These are phyloP conservation scores for Saccharomycopsis sp. DNA, from an alignment of 805 yeast species.

Conservation along the genomic window DNA sequence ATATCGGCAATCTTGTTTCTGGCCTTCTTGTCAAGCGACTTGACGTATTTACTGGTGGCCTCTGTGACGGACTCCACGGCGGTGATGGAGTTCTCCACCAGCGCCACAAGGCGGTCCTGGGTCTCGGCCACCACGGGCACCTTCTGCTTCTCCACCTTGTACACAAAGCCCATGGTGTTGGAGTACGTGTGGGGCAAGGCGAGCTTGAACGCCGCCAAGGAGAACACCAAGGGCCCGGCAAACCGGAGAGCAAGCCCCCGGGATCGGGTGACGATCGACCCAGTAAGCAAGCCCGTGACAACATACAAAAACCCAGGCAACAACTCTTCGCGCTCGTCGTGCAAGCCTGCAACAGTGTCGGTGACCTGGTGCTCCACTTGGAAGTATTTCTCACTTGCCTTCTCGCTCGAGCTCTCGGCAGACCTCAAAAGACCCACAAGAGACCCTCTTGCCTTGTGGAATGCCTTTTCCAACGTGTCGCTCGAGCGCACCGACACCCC, in stretches of 20 bases:
- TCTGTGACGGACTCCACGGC: conserved; percentile 37
- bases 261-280: conserved; percentile 65
- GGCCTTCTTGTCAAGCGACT: conserved; percentile 31
- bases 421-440: conserved; percentile 28
- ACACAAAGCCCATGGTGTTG: conserved; percentile 48
- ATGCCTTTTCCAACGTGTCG: conserved; percentile 36
- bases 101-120: conserved; percentile 42
- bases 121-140: conserved; percentile 56
- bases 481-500: conserved; percentile 52
- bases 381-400: conserved; percentile 42
- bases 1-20: conserved; percentile 39
- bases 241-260: conserved; percentile 47
- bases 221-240: conserved; percentile 50
- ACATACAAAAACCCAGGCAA: conserved; percentile 66
- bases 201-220: conserved; percentile 53
- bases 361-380: conserved; percentile 56
- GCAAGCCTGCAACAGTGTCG: conserved; percentile 53
- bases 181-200: conserved; percentile 65
- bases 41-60: conserved; percentile 31
- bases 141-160: conserved; percentile 50
- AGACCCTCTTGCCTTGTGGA: conserved; percentile 41
- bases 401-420: conserved; percentile 35
- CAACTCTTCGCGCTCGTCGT: conserved; percentile 55
- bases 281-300: conserved; percentile 58
- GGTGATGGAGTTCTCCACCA: conserved; percentile 37